phyloP scores from a whole-genome alignment of 768 basidiomycete species.

The Psilocybe subaeruginosa region DNA sequence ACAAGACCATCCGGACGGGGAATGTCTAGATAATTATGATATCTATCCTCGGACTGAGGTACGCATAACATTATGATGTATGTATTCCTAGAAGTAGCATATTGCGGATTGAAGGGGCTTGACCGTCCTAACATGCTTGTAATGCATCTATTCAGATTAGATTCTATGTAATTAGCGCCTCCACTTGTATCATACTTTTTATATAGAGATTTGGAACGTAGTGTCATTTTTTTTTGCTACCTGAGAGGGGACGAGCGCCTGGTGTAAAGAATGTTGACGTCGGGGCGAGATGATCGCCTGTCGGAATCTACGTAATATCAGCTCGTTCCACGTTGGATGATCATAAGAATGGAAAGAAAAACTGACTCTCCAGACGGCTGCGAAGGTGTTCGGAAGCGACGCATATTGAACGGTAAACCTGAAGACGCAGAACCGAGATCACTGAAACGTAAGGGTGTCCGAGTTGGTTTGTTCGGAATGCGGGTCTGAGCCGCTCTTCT shows the following conservation, averaged over 20 bases:
- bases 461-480: slow-evolving; percentile 17
- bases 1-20: slow-evolving; percentile 11
- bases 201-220: neutral
- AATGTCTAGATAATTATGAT: slow-evolving; percentile 12
- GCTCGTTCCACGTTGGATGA: slow-evolving; percentile 11
- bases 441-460: slow-evolving; percentile 47
- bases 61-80: slow-evolving; percentile 16
- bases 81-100: slow-evolving; percentile 13
- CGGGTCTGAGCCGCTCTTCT: slow-evolving; percentile 14
- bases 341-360: neutral
- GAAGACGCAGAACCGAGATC: slow-evolving; percentile 12
- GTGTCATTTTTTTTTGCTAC: neutral
- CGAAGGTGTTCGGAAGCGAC: slow-evolving; percentile 21
- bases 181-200: neutral
- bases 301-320: slow-evolving; percentile 20
- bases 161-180: slow-evolving; percentile 1
- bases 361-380: slow-evolving; percentile 18
- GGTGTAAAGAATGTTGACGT: neutral
- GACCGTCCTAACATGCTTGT: slow-evolving; percentile 4
- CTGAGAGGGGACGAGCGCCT: neutral
- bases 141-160: neutral
- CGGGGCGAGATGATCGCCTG: slow-evolving; percentile 13
- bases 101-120: slow-evolving; percentile 1
- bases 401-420: neutral
- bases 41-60: slow-evolving; percentile 14